Evolutionary conservation across 2,329 filamentous ascomycete species (phyloP).

Genomic region (Chaetomiaceae sp.): DNA sequence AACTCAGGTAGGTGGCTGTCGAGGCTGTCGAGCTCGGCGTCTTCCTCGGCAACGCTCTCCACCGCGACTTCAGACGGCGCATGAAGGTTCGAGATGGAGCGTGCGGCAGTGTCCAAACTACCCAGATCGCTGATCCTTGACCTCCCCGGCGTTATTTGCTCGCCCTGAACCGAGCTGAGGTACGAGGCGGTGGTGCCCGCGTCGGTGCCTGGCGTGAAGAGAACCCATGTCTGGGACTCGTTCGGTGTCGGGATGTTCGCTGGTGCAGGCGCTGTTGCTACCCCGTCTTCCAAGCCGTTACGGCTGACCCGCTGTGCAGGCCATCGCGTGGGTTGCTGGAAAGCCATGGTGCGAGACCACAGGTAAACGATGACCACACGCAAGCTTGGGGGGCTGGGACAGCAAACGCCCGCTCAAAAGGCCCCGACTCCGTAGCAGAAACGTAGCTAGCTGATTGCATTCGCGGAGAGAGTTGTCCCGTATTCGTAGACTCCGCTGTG

Average conservation of each 20-base stretch:
- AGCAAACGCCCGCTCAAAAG: too few species aligned
- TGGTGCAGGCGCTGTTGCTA: constrained; percentile 29
- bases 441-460: too few species aligned
- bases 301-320: constrained; percentile 43
- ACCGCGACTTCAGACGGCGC: constrained; percentile 30
- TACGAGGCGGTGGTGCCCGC: constrained; percentile 56
- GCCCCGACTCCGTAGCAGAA: too few species aligned
- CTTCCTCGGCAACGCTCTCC: constrained; percentile 39
- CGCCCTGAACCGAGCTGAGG: constrained; percentile 60
- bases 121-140: constrained; percentile 76
- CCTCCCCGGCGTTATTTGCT: constrained; percentile 59
- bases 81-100: constrained; percentile 41
- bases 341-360: constrained; percentile 37
- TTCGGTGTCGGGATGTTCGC: constrained; percentile 41
- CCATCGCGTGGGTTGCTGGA: constrained; percentile 54
- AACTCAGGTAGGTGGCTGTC: constrained; percentile 91
- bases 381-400: too few species aligned
- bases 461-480: too few species aligned
- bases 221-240: constrained; percentile 88
- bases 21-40: constrained; percentile 82
- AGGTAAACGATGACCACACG: too few species aligned
- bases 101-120: constrained; percentile 64
- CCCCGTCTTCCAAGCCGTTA: constrained; percentile 33
- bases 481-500: too few species aligned
- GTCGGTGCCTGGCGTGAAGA: constrained; percentile 74